phyloP scores from a whole-genome alignment of 768 basidiomycete genomes.

The Cystofilobasidium ferigula region DNA sequence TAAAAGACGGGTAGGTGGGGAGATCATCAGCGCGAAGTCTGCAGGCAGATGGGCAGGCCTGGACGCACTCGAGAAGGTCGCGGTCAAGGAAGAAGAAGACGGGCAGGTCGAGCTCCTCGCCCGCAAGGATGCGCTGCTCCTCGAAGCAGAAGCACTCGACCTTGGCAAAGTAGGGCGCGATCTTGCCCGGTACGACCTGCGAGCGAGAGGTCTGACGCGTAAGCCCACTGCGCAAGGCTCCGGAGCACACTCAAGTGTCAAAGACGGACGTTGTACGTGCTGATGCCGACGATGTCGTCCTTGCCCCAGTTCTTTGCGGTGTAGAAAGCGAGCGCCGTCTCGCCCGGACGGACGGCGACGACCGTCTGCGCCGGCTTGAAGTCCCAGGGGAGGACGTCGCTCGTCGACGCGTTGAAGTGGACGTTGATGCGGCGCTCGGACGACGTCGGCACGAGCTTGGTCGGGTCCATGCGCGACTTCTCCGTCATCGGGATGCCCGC shows the following conservation, averaged over 20 bases:
- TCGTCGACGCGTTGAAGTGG: slow-evolving; percentile 86
- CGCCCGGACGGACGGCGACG: slow-evolving; percentile 84
- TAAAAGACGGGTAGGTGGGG: background rate
- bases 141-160: slow-evolving; percentile 99
- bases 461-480: slow-evolving; percentile 40
- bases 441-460: slow-evolving; percentile 19
- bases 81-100: slow-evolving; percentile 98
- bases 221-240: no score
- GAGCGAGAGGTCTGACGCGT: no score
- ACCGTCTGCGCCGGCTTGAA: slow-evolving; percentile 84
- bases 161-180: slow-evolving; percentile 97
- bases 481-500: slow-evolving; percentile 86
- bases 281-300: slow-evolving; percentile 90
- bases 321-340: slow-evolving; percentile 93
- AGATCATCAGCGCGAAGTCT: background rate
- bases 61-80: slow-evolving; percentile 61
- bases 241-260: no score
- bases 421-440: slow-evolving; percentile 62
- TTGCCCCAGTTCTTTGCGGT: slow-evolving; percentile 74
- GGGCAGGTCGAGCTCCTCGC: slow-evolving; percentile 96
- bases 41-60: background rate
- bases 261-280: slow-evolving; percentile 70
- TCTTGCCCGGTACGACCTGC: slow-evolving; percentile 42
- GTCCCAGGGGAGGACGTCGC: slow-evolving; percentile 81
- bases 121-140: slow-evolving; percentile 85